Percentiles rank a stretch among this genome's conserved stretches.
These are phyloP conservation scores for Teunomyces cretensis DNA, from an alignment of 805 yeast genomes.

Conservation along the genomic window DNA sequence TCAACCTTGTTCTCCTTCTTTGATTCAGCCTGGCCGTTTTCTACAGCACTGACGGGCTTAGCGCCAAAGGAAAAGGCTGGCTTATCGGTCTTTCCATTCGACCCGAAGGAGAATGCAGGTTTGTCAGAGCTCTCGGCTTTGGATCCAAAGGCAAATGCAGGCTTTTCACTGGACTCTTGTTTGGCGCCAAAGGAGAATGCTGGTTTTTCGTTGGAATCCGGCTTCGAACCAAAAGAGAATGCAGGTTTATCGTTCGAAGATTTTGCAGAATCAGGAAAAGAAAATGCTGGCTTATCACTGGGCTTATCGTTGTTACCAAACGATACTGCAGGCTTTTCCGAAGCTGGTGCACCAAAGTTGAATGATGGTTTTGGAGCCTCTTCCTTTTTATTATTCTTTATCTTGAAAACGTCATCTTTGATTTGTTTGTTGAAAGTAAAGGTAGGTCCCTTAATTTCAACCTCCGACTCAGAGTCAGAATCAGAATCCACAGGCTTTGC, in stretches of 20 bases:
- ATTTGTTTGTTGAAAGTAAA: constrained; percentile 48
- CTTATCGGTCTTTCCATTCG: constrained; percentile 3
- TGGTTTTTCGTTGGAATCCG: constrained; percentile 2
- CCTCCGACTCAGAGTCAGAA: constrained; percentile 58
- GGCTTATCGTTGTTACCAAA: constrained; percentile 6
- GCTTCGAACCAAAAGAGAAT: constrained; percentile 9
- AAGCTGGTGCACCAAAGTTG: constrained; percentile 4
- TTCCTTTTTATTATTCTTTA: constrained; percentile 2
- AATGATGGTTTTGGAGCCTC: background rate
- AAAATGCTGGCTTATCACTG: constrained; percentile 5
- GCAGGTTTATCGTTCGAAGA: constrained; percentile 14
- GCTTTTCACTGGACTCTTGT: constrained; percentile 5
- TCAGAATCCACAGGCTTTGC: constrained; percentile 34
- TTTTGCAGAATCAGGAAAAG: background rate
- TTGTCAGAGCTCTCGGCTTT: constrained; percentile 32
- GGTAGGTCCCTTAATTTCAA: constrained; percentile 72
- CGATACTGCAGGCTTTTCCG: background rate
- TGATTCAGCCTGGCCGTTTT: background rate
- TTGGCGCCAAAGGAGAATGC: constrained; percentile 1
- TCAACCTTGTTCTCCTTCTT: background rate
- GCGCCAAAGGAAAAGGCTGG: constrained; percentile 21
- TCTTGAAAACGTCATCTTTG: constrained; percentile 34
- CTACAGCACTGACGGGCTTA: background rate
- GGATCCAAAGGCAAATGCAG: constrained; percentile 20
- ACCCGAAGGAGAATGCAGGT: constrained; percentile 38